phyloP scores from a whole-genome alignment of 139 green algal genomes.

The Volvox reticuliferus region DNA sequence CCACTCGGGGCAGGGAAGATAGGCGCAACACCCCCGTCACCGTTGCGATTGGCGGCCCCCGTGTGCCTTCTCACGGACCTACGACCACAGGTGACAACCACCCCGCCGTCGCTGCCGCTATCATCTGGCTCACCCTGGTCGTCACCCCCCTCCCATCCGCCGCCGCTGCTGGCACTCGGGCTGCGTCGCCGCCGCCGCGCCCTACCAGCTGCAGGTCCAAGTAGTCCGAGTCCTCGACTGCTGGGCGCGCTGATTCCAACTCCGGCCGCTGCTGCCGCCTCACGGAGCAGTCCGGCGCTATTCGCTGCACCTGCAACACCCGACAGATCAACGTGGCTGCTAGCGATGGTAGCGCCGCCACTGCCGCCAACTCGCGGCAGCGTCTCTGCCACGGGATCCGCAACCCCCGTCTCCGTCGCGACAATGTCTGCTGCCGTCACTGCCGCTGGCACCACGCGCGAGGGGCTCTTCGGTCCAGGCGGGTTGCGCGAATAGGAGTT shows the following conservation, averaged over 20 bases:
- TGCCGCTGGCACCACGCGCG: constrained; percentile 24
- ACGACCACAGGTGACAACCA: no score
- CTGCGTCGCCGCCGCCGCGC: neutral
- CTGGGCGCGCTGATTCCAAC: neutral
- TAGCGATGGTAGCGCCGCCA: neutral
- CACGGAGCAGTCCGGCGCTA: neutral
- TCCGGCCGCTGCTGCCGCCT: neutral
- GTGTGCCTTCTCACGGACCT: neutral
- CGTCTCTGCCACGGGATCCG: neutral
- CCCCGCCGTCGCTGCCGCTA: no score
- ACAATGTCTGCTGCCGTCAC: neutral
- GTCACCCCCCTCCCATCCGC: neutral
- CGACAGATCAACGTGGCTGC: neutral
- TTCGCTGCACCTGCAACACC: neutral
- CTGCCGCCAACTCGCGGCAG: neutral
- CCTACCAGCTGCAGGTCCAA: no score
- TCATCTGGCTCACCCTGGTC: neutral
- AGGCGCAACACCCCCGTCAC: neutral
- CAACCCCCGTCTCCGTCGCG: neutral
- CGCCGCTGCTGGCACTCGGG: neutral
- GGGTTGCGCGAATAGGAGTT: constrained; percentile 44
- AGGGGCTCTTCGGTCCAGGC: constrained; percentile 28
- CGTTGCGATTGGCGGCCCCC: neutral
- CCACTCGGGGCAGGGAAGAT: neutral
- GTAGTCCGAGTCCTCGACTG: neutral